Evolutionary conservation across 2,329 filamentous ascomycete genomes (phyloP), one percentile per base, ranked within the genome.

Genomic region (Verticillium nonalfalfae): DNA sequence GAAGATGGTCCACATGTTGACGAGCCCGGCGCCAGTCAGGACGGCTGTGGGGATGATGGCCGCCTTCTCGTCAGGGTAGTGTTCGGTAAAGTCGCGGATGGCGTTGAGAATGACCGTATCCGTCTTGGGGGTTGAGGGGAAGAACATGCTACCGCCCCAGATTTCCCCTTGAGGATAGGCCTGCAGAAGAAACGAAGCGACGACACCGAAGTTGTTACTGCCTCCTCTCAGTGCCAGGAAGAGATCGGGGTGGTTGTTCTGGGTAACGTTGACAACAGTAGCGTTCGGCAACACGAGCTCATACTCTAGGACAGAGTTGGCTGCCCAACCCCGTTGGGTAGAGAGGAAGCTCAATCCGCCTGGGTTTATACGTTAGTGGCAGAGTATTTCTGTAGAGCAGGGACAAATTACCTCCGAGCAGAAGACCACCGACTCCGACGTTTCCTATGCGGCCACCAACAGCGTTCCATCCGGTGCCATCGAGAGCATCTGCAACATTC

Each of bases 1-100:
- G 71, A 88, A 88, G 62, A 89, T 71, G 61, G 85, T 77, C 82
- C 83, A 87, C 21, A 81, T 74, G 63, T 86, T 76, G 56, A 85
- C 65, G 0, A 79, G 62, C 11, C 75, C 74, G 2, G 76, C 68
- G 3, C 74, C 65, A 0, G 77, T 77, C 15, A 80, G 74, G 66
- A 84, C 78, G 2, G 79, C 77, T 0, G 84, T 87, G 56, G 83
- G 71, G 64, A 88, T 87, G 56, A 88, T 79, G 13, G 79, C 84
- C 1, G 85, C 85, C 69, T 85, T 86, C 62, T 81, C 76, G 65
- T 88, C 85, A 0, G 77, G 73, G 67, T 85, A 84, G 70, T 87
- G 75, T 65, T 81, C 77, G 6, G 83, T 84, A 66, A 86, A 86
- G 69, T 85, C 80, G 26, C 79, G 77, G 3, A 82, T 71, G 1